Conservation (phyloP, 2,329 filamentous ascomycete genomes). For the Corniculantispora saksenae region DNA sequence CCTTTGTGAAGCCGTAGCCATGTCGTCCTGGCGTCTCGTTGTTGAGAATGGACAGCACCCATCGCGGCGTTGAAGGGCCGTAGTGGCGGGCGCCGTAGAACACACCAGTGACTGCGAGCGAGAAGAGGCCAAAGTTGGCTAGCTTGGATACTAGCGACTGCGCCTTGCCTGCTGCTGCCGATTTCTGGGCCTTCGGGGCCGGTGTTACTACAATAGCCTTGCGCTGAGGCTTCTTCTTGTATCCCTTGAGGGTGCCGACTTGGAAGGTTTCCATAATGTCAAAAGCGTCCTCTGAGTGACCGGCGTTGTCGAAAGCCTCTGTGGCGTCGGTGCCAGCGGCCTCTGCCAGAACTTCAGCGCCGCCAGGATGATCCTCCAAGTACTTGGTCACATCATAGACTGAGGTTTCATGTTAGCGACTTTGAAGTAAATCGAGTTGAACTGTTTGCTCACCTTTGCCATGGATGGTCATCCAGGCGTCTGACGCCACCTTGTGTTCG, state of each 20-base stretch:
- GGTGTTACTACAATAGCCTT: background rate
- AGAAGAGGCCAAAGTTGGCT: constrained; percentile 25
- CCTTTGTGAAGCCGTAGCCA: constrained; percentile 38
- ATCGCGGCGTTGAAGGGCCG: constrained; percentile 1
- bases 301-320: constrained; percentile 80
- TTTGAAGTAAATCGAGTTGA: background rate
- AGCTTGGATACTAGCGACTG: constrained; percentile 9
- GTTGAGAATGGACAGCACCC: constrained; percentile 15
- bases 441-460: constrained; percentile 44
- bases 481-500: constrained; percentile 47
- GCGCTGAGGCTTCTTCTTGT: constrained; percentile 20
- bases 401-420: background rate
- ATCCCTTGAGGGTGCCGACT: constrained; percentile 41
- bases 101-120: constrained; percentile 25
- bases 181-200: background rate
- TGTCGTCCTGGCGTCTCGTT: constrained; percentile 20
- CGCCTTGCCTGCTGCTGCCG: background rate
- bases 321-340: constrained; percentile 77
- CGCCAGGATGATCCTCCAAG: constrained; percentile 65
- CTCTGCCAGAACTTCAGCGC: constrained; percentile 75
- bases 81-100: constrained; percentile 25
- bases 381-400: constrained; percentile 61
- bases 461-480: constrained; percentile 58
- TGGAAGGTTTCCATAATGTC: constrained; percentile 42
- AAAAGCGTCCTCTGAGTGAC: constrained; percentile 67